Evolutionary conservation across 129 eudicot genomes (phyloP), one percentile per base, ranked within the genome.

Genomic region (Erigeron canadensis): DNA sequence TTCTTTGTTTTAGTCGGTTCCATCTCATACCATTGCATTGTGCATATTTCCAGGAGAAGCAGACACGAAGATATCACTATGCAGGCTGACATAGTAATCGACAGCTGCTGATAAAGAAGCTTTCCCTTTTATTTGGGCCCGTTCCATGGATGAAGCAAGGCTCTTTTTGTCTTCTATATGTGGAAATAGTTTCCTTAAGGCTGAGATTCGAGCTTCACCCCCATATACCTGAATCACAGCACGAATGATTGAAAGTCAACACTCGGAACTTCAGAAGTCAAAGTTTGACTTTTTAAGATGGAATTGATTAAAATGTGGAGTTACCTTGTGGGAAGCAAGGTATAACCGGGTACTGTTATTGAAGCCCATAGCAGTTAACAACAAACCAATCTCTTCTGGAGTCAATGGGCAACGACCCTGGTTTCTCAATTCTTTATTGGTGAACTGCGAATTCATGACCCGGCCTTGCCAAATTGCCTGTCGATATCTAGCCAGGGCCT

Each of bases 41-140:
- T 94, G 99, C 97, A 94, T 94, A 75, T 94, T 94, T 62, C 97
- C 99, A 4, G 99, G 99, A 43, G 99, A 94, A 41, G 99, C 99
- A 56, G 99, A 94, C 63, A 94, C 77, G 73, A 94, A 90, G 69
- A 94, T 94, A 70, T 94, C 97, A 53, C 96, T 90, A 47, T 90
- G 86, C 96, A 94, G 86, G 84, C 97, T 76, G 67, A 94, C 99
- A 75, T 94, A 86, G 73, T 94, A 94, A 83, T 94, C 99, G 39
- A 94, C 89, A 2, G 99, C 99, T 48, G 97, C 97, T 48, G 92
- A 81, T 73, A 94, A 77, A 65, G 99, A 94, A 82, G 99, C 99
- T 76, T 94, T 94, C 75, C 97, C 97, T 76, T 83, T 88, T 8
- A 89, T 94, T 39, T 44, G 81, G 4, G 89, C 91, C 72, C 97